Evolutionary conservation across 768 basidiomycete species (phyloP), one percentile per base, ranked within the genome.

Genomic region (Russula foetens): DNA sequence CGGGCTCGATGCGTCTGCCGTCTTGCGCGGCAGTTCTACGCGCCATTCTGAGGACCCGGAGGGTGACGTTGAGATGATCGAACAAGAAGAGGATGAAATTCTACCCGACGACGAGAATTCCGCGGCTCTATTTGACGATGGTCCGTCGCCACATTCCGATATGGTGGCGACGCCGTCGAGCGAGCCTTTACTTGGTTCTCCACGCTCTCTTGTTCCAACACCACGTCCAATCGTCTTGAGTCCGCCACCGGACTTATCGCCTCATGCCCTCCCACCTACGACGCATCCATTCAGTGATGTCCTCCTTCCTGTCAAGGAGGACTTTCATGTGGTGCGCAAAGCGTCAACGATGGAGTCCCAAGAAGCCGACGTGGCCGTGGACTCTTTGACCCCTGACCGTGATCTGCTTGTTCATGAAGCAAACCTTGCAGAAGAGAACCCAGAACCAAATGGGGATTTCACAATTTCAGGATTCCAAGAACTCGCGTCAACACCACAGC

Each of bases 31-130:
- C 7, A 41, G 5, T 12, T n/a, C 47, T 33, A 9, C 45, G 24
- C 58, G 17, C n/a, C n/a, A n/a, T 12, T 64, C 55, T 12, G 59
- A 67, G 11, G 59, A 66, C 15, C 53, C 54, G 17, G 53, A 58
- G 21, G 59, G 49, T 17, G 63, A 58, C 21, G 43, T 59, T 3
- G 46, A 60, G n/a, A 60, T 55, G 60, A 26, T 39, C 28, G 63
- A 58, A 39, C 51, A 48, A 8, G 59, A 58, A 43, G 56, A 14
- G 2, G 41, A 15, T 41, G 51, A 28, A 11, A 58, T 24, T 39
- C 24, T 33, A 15, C 35, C 28, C 12, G 44, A 41, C 43, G 64
- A 56, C 24, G 58, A 55, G 8, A 23, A 21, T 21, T 51, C 63
- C 31, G 23, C 23, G 6, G 38, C 19, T 38, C 45, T 52, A 8